These are phyloP conservation scores for Fabrea salina DNA, from an alignment of 169 alveolate genomes.

Conservation along the genomic window DNA sequence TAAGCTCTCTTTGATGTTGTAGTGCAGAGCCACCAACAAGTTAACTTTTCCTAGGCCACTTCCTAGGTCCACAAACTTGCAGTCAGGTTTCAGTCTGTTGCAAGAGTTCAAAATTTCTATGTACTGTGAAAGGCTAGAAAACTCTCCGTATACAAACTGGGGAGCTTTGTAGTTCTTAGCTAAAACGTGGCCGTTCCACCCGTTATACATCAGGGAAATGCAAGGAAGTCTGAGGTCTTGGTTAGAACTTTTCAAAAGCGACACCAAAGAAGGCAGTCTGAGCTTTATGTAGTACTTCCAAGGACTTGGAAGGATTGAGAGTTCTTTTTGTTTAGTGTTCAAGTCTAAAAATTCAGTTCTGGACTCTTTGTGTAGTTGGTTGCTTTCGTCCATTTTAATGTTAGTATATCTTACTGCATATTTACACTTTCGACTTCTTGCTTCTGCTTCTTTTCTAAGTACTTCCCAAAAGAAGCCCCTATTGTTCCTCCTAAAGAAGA, in stretches of 20 bases:
- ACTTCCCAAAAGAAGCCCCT: neutral
- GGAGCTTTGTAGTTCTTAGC: neutral
- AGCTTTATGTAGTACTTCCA: too few species aligned
- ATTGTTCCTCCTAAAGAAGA: neutral
- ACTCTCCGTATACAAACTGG: constrained; percentile 20
- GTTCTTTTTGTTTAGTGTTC: too few species aligned
- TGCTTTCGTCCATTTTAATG: too few species aligned
- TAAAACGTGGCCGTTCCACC: neutral
- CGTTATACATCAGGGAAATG: neutral
- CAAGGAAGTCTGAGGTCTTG: neutral
- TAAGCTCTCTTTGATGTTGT: neutral
- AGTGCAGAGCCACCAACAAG: neutral
- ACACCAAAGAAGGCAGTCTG: too few species aligned
- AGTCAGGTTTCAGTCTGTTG: neutral
- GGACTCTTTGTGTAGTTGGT: too few species aligned
- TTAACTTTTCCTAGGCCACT: constrained; percentile 19
- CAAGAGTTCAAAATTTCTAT: neutral
- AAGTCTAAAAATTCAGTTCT: too few species aligned
- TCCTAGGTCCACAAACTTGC: constrained; percentile 1
- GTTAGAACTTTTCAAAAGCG: too few species aligned
- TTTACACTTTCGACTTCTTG: neutral
- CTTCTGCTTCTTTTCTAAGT: neutral
- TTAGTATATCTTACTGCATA: too few species aligned
- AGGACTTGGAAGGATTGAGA: too few species aligned
- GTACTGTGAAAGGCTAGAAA: neutral